These are phyloP conservation scores for Dendrocalamus sinicus DNA, from an alignment of 176 grass and related monocot species.

Conservation along the genomic window DNA sequence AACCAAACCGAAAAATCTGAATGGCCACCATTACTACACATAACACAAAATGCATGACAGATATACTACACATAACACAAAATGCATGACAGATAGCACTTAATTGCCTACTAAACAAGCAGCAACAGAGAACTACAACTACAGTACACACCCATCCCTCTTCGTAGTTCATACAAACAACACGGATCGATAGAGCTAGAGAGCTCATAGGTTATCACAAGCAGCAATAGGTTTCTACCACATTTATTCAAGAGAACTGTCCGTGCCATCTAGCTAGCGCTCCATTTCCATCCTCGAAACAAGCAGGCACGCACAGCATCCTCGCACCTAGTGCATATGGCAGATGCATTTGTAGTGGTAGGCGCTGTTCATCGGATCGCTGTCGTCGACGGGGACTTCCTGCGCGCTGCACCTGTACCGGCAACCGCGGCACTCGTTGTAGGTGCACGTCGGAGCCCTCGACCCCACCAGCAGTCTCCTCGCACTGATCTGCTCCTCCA, in stretches of 20 bases:
- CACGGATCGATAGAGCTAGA: neutral
- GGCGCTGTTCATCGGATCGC: constrained; percentile 83
- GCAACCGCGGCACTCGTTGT: constrained; percentile 86
- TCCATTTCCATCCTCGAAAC: neutral
- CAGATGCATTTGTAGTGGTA: constrained; percentile 91
- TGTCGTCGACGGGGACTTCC: constrained; percentile 70
- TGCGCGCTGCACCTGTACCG: constrained; percentile 61
- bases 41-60: too few relatives aligned
- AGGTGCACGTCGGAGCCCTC: constrained; percentile 73
- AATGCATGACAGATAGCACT: too few relatives aligned
- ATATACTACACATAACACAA: too few relatives aligned
- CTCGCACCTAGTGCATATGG: constrained; percentile 40
- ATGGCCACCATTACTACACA: too few relatives aligned
- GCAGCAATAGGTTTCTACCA: neutral
- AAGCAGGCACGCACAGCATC: neutral
- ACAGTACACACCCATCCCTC: neutral
- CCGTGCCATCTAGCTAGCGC: neutral
- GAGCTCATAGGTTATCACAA: neutral
- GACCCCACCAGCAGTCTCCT: constrained; percentile 69
- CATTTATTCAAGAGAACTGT: constrained; percentile 2
- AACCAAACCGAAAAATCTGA: too few relatives aligned
- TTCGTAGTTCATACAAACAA: neutral
- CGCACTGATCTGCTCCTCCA: neutral
- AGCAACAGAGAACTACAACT: neutral
- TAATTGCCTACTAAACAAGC: neutral